Evolutionary conservation across 2,329 filamentous ascomycete species (phyloP).

Genomic region (Penicillium sp.): DNA sequence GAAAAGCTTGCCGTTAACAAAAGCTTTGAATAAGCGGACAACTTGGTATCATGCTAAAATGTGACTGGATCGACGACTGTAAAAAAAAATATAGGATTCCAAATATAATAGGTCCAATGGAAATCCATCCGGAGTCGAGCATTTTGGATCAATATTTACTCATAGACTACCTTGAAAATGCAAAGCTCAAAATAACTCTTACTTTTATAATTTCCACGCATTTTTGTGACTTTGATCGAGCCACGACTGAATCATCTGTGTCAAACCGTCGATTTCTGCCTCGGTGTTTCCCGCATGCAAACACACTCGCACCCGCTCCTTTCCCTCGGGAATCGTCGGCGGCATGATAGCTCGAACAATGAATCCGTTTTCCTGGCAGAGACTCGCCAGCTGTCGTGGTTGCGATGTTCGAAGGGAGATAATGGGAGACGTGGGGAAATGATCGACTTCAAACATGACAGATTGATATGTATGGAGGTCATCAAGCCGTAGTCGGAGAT

Average conservation of each 20-base stretch:
- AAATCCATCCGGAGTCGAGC: background rate
- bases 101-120: background rate
- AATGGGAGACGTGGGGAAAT: slow-evolving; percentile 59
- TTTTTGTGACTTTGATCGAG: slow-evolving; percentile 20
- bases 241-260: slow-evolving; percentile 52
- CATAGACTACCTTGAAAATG: background rate
- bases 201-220: slow-evolving; percentile 4
- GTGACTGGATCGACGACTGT: background rate
- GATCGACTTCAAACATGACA: slow-evolving; percentile 38
- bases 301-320: slow-evolving; percentile 64
- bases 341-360: slow-evolving; percentile 65
- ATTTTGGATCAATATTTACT: background rate
- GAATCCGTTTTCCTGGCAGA: slow-evolving; percentile 59
- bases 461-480: slow-evolving; percentile 31
- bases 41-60: background rate
- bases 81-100: background rate
- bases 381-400: slow-evolving; percentile 57
- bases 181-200: background rate
- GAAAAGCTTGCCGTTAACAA: background rate
- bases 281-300: slow-evolving; percentile 65
- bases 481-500: slow-evolving; percentile 47
- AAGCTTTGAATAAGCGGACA: background rate
- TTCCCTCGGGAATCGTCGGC: slow-evolving; percentile 64
- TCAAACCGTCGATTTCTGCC: slow-evolving; percentile 55
- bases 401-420: slow-evolving; percentile 59